Conservation (phyloP, 805 yeast genomes). For the Candida loeiensis region DNA sequence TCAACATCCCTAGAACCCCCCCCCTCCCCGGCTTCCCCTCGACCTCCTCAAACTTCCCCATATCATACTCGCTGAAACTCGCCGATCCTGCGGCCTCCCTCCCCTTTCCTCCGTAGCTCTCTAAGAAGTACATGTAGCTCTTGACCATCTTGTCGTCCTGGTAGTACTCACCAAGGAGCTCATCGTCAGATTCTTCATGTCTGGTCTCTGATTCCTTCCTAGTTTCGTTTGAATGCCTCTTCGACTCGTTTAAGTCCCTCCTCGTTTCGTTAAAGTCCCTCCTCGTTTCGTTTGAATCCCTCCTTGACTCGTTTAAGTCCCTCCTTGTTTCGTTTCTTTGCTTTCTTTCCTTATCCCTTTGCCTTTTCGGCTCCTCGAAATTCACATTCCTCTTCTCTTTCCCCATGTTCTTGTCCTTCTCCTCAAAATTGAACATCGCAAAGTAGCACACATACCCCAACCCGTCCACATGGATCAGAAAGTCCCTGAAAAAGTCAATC, state of each 20-base stretch:
- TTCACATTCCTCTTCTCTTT: conserved; percentile 25
- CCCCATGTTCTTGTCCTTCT: conserved; percentile 48
- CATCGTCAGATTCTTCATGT: conserved; percentile 17
- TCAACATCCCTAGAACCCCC: conserved; percentile 77
- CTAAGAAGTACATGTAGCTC: conserved; percentile 82
- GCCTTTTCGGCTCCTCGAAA: too few species aligned
- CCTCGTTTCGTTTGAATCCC: too few species aligned
- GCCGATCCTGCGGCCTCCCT: conserved; percentile 1
- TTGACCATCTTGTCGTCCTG: conserved; percentile 88
- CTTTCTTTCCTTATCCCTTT: too few species aligned
- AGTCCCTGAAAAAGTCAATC: conserved; percentile 88
- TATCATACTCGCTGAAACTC: conserved; percentile 2
- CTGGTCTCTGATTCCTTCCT: too few species aligned
- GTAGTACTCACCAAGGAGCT: conserved; percentile 34
- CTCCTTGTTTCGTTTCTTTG: too few species aligned
- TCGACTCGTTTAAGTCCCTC: too few species aligned
- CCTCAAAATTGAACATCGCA: conserved; percentile 86
- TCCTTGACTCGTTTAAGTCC: too few species aligned
- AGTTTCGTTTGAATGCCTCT: too few species aligned
- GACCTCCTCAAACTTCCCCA: conserved; percentile 1
- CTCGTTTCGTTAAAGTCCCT: too few species aligned
- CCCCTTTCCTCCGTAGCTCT: conserved; percentile 54
- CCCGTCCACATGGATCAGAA: conserved; percentile 88
- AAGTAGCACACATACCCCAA: conserved; percentile 90
- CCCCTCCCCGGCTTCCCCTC: conserved; percentile 3